Evolutionary conservation across 2,329 filamentous ascomycete species (phyloP).

Genomic region (Orbilia javanica): DNA sequence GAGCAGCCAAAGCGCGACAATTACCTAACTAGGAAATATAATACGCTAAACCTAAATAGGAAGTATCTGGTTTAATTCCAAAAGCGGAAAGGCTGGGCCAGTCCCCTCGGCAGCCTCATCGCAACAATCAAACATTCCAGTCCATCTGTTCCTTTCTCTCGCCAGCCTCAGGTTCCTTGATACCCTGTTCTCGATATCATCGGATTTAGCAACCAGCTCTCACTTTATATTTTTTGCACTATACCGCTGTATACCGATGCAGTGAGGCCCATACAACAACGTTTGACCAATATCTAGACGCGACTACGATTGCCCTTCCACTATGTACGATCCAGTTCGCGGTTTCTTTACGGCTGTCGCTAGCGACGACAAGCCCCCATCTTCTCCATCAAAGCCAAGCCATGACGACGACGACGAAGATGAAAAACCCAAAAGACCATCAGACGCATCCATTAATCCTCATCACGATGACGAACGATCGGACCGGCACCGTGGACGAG

Average conservation of each 20-base stretch:
- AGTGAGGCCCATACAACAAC: background rate
- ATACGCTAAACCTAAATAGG: conserved; percentile 8
- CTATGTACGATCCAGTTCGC: conserved; percentile 57
- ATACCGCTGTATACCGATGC: background rate
- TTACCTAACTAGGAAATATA: conserved; percentile 23
- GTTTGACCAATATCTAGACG: background rate
- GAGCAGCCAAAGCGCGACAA: conserved; percentile 29
- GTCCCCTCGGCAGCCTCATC: conserved; percentile 38
- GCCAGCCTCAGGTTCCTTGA: background rate
- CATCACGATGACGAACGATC: conserved; percentile 26
- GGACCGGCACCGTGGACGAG: background rate
- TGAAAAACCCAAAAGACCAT: conserved; percentile 21
- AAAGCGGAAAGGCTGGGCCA: background rate
- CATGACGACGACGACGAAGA: conserved; percentile 37
- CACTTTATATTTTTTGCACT: background rate
- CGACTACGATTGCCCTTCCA: background rate
- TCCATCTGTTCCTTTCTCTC: conserved; percentile 6
- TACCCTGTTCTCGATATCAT: background rate
- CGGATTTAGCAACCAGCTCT: background rate
- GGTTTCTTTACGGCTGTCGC: conserved; percentile 45
- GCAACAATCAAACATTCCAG: conserved; percentile 27
- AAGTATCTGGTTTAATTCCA: background rate
- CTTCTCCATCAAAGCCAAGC: conserved; percentile 40
- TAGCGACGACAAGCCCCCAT: conserved; percentile 44
- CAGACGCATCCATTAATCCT: conserved; percentile 25